Evolutionary conservation across 768 basidiomycete species (phyloP).

Genomic region (Boletus tomentosulus): DNA sequence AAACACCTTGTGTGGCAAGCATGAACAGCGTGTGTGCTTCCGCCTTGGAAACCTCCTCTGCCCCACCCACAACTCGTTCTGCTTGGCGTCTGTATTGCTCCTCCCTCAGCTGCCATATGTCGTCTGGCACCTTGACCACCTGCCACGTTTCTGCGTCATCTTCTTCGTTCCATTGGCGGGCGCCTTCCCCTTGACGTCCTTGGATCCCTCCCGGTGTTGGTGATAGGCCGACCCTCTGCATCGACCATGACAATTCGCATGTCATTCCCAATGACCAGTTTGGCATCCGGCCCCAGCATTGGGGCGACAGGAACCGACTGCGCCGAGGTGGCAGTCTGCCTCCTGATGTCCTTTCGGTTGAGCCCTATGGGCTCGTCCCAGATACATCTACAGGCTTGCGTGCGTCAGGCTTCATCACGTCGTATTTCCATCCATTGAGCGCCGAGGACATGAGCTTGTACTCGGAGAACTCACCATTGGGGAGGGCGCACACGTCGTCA

Average conservation of each 20-base stretch:
- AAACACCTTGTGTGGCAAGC: slow-evolving; percentile 77
- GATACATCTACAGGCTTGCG: slow-evolving; percentile 67
- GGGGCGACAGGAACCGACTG: slow-evolving; percentile 56
- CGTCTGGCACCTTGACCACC: slow-evolving; percentile 79
- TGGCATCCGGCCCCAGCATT: slow-evolving; percentile 80
- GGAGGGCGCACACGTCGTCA: slow-evolving; percentile 52
- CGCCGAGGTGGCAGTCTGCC: slow-evolving; percentile 38
- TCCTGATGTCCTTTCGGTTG: slow-evolving; percentile 78
- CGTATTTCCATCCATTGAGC: slow-evolving; percentile 86
- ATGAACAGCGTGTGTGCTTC: slow-evolving; percentile 80
- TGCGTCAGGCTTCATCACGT: slow-evolving; percentile 88
- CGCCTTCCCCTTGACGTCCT: slow-evolving; percentile 41
- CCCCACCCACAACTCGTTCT: slow-evolving; percentile 74
- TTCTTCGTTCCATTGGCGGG: slow-evolving; percentile 56
- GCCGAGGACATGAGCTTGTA: slow-evolving; percentile 76
- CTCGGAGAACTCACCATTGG: slow-evolving; percentile 67
- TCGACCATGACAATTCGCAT: slow-evolving; percentile 81
- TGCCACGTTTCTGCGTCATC: slow-evolving; percentile 76
- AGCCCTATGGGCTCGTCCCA: slow-evolving; percentile 75
- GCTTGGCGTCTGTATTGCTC: slow-evolving; percentile 74
- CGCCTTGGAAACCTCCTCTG: slow-evolving; percentile 67
- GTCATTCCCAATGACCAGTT: slow-evolving; percentile 77
- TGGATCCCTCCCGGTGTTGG: slow-evolving; percentile 28
- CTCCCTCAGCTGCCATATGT: slow-evolving; percentile 74
- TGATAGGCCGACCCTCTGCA: slow-evolving; percentile 68